Evolutionary conservation across 106 monocot species (phyloP).

Genomic region (Alisma plantagoaquatica): DNA sequence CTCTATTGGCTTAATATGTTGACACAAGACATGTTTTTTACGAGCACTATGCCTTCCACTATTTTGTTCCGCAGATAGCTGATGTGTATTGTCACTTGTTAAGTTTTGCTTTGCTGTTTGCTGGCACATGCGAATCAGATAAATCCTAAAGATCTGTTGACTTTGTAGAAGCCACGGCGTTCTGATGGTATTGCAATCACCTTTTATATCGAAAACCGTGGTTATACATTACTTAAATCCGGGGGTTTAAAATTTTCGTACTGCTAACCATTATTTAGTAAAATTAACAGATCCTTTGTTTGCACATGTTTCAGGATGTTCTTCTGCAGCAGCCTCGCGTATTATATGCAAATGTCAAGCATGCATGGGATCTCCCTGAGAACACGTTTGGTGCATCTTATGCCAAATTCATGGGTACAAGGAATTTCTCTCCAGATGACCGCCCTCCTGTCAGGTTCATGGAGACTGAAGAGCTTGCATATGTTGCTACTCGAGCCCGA

Average conservation of each 20-base stretch:
- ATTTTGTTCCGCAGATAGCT: too few relatives aligned
- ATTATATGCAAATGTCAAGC: constrained; percentile 42
- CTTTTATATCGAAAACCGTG: neutral
- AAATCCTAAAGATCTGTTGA: too few relatives aligned
- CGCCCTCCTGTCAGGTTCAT: constrained; percentile 90
- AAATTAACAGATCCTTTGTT: neutral
- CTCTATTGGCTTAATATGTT: too few relatives aligned
- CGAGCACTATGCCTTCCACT: too few relatives aligned
- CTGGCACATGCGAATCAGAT: too few relatives aligned
- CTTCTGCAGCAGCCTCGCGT: constrained; percentile 69
- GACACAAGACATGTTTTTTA: too few relatives aligned
- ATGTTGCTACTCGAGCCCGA: constrained; percentile 77
- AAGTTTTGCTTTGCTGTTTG: too few relatives aligned
- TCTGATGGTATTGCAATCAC: neutral
- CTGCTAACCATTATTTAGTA: too few relatives aligned
- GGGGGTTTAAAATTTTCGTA: neutral
- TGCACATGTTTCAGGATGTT: constrained; percentile 36
- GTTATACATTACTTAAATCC: neutral
- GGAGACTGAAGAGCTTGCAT: constrained; percentile 86
- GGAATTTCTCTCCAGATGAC: constrained; percentile 93
- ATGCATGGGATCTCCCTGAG: constrained; percentile 82
- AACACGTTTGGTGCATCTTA: constrained; percentile 84
- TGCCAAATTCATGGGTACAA: constrained; percentile 87
- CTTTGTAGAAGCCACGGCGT: neutral
- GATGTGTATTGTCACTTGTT: too few relatives aligned